phyloP scores from a whole-genome alignment of 164 flowering plant species.

The Echeveria elegans region DNA sequence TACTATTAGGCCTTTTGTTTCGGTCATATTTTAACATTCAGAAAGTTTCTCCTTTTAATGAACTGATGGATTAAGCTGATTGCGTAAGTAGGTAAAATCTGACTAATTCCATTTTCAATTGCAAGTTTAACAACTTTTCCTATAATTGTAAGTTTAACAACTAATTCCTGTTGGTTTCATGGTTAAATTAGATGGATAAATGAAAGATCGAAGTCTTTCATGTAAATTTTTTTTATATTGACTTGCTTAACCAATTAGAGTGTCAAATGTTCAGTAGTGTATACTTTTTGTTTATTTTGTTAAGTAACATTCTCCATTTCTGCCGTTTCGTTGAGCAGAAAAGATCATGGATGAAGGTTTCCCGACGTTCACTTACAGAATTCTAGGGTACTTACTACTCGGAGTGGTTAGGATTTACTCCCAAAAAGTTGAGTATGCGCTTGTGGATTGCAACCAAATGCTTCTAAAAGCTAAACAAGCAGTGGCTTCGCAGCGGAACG shows the following conservation, averaged over 20 bases:
- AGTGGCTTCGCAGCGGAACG: constrained; percentile 15
- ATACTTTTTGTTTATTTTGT: neutral
- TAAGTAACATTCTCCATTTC: neutral
- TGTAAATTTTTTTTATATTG: neutral
- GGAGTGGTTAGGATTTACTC: constrained; percentile 89
- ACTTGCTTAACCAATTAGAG: neutral
- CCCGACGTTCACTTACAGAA: constrained; percentile 49
- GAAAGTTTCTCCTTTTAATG: neutral
- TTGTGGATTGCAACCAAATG: constrained; percentile 47
- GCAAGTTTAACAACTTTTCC: neutral
- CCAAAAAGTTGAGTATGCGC: constrained; percentile 68
- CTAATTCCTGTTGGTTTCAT: too few species aligned
- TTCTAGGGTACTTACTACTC: constrained; percentile 71
- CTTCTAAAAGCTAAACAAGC: constrained; percentile 25
- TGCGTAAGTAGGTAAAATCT: neutral
- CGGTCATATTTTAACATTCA: neutral
- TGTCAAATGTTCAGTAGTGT: neutral
- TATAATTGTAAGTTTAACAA: neutral
- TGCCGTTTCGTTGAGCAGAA: constrained; percentile 31
- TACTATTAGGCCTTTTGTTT: neutral
- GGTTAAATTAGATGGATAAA: too few species aligned
- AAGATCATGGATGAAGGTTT: constrained; percentile 54
- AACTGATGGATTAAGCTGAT: neutral
- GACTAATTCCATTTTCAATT: neutral
- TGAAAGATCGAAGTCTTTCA: neutral